Conservation (phyloP, 768 basidiomycete genomes). For the Pleurotus sapidus region DNA sequence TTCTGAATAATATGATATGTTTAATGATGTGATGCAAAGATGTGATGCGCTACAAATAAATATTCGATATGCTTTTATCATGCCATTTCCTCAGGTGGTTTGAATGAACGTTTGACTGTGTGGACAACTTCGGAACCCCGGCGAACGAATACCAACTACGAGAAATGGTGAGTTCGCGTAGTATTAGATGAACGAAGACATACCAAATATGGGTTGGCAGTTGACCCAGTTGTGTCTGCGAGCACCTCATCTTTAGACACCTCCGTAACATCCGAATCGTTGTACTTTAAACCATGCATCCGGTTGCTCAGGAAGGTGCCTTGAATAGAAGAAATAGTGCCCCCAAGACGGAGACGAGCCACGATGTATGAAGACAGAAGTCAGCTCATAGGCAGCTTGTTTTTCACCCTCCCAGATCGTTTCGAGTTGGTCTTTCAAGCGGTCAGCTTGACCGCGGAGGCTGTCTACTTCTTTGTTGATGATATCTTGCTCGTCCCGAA, state of each 20-base stretch:
- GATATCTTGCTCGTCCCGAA: constrained; percentile 51
- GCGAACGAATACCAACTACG: constrained; percentile 78
- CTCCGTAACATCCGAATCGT: constrained; percentile 82
- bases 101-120: constrained; percentile 70
- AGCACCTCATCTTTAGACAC: constrained; percentile 82
- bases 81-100: constrained; percentile 16
- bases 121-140: constrained; percentile 78
- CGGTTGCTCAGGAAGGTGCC: constrained; percentile 74
- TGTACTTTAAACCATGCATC: constrained; percentile 97
- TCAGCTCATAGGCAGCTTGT: constrained; percentile 80
- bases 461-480: constrained; percentile 56
- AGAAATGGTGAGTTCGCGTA: not conserved
- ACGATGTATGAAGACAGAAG: constrained; percentile 93
- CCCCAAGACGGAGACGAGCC: constrained; percentile 85
- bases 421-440: constrained; percentile 70
- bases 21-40: not conserved
- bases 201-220: constrained; percentile 88
- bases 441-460: constrained; percentile 44
- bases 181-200: constrained; percentile 20
- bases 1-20: not conserved
- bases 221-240: constrained; percentile 85
- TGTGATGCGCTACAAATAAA: too few species aligned
- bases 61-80: not conserved
- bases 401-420: constrained; percentile 68
- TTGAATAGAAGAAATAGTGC: constrained; percentile 95